Base-by-base conservation (phyloP, 1,284 basidiomycete genomes). In the Cystobasidium slooffiae region DNA sequence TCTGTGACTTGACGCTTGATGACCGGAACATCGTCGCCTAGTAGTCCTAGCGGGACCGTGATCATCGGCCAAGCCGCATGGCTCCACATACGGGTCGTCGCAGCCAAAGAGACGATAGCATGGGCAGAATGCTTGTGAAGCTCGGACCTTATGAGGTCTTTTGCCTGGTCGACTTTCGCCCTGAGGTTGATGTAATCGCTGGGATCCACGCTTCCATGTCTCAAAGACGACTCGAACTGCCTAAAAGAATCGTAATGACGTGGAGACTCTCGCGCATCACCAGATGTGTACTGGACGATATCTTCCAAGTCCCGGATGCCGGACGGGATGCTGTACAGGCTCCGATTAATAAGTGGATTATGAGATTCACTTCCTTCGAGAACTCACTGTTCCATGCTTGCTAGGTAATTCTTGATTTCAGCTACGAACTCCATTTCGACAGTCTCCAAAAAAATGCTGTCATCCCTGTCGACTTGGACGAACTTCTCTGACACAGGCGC, bases 11-110 rank as follows among this genome's bases (percentile, higher is more conserved):
- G 14, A 10, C 31, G 22, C 14, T 22, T 39, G 10, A 31, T 24
- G 53, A 31, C 14, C 31, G 52, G 20, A 10, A 24, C 49, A 3
- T 69, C 46, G 12, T 46, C 41, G 4, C 41, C 53, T 16, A 59
- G 14, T n/a, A 44, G 47, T 12, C 67, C 55, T 18, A 69, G 53
- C 6, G 67, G 67, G 3, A 69, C 67, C 43, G 56, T 69, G 18
- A 69, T 51, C 43, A 31, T 53, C n/a, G 67, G 67, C n/a, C 44
- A 69, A 18, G 20, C 67, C 14, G 67, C 67, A 20, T 52, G 22
- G 16, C 41, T 52, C 67, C 67, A 69, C 18, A 46, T 55, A 16
- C 41, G n/a, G 14, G n/a, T 24, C 6, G 31, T 24, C 10, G 39
- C 14, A 51, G 41, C 47, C 9, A 44, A 39, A 22, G 61, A 6